phyloP scores from a whole-genome alignment of 805 yeast genomes.

The Komagataella mondaviorum region DNA sequence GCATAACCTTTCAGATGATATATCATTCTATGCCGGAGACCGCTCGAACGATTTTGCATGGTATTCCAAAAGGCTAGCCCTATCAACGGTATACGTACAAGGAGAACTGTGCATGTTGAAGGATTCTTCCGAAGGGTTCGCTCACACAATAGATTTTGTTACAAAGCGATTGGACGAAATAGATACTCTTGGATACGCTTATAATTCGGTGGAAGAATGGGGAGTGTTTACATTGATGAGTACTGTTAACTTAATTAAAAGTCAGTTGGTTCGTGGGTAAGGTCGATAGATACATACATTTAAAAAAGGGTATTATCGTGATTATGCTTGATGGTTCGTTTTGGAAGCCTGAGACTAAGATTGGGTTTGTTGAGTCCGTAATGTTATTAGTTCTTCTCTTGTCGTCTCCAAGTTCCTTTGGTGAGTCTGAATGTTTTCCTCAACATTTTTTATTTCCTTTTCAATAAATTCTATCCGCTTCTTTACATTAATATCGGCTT shows the following conservation, averaged over 20 bases:
- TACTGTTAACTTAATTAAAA: conserved; percentile 50
- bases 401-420: conserved; percentile 44
- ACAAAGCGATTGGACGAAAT: conserved; percentile 41
- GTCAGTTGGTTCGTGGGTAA: conserved; percentile 55
- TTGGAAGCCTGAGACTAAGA: not conserved
- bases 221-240: conserved; percentile 52
- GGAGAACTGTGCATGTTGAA: conserved; percentile 71
- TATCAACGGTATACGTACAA: conserved; percentile 59
- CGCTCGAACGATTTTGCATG: conserved; percentile 71
- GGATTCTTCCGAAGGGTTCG: conserved; percentile 45
- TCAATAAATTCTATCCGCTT: conserved; percentile 85
- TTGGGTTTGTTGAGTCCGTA: not conserved
- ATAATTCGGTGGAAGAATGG: conserved; percentile 67
- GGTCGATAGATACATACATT: not conserved
- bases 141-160: conserved; percentile 52
- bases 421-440: conserved; percentile 44
- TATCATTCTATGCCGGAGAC: conserved; percentile 72
- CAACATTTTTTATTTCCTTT: conserved; percentile 46
- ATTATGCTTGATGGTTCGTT: not conserved
- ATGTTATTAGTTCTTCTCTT: conserved; percentile 26
- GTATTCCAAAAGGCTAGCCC: conserved; percentile 75
- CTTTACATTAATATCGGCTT: conserved; percentile 72
- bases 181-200: conserved; percentile 42
- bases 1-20: conserved; percentile 69
- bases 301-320: not conserved